Evolutionary conservation across 495 filamentous ascomycete species (phyloP).

Genomic region (Pseudomonodictys pantanalensis): DNA sequence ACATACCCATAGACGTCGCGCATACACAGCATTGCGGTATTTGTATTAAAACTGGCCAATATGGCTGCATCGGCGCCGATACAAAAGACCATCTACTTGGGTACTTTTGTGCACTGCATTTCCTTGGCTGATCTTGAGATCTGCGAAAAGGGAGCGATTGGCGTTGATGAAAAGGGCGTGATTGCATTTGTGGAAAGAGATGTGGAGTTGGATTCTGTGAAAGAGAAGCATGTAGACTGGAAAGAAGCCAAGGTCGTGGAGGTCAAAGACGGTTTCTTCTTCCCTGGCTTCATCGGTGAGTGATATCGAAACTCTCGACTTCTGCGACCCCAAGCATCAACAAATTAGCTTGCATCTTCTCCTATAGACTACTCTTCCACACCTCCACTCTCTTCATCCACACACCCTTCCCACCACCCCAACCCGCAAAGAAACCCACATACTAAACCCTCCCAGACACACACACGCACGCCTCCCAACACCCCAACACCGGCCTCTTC

Average conservation of each 20-base stretch:
- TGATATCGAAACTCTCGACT: not conserved
- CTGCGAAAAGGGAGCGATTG: conserved; percentile 59
- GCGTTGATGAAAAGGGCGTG: conserved; percentile 62
- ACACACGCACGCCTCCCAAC: conserved; percentile 91
- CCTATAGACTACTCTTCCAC: not conserved
- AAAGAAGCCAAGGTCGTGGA: conserved; percentile 41
- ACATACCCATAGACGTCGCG: too few relatives aligned
- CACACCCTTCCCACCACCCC: not conserved
- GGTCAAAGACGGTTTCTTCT: conserved; percentile 65
- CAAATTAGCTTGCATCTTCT: too few relatives aligned
- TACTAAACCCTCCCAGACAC: conserved; percentile 59
- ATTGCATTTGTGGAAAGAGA: conserved; percentile 58
- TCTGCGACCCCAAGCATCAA: too few relatives aligned
- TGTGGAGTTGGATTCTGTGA: conserved; percentile 38
- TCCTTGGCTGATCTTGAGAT: conserved; percentile 55
- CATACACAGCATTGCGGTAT: not conserved
- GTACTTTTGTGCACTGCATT: conserved; percentile 59
- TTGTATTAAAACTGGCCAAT: not conserved
- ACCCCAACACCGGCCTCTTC: conserved; percentile 89
- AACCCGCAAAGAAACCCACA: not conserved
- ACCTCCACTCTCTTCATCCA: too few relatives aligned
- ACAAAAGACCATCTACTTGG: conserved; percentile 42
- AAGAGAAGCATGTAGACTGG: conserved; percentile 50
- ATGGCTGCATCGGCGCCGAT: conserved; percentile 26
- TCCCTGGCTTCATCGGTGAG: conserved; percentile 87